A percentile compares a stretch with the other conserved stretches of the same genome.
These are phyloP conservation scores for Cladophialophora bantiana DNA, from an alignment of 2,329 filamentous ascomycete species.

Conservation along the genomic window DNA sequence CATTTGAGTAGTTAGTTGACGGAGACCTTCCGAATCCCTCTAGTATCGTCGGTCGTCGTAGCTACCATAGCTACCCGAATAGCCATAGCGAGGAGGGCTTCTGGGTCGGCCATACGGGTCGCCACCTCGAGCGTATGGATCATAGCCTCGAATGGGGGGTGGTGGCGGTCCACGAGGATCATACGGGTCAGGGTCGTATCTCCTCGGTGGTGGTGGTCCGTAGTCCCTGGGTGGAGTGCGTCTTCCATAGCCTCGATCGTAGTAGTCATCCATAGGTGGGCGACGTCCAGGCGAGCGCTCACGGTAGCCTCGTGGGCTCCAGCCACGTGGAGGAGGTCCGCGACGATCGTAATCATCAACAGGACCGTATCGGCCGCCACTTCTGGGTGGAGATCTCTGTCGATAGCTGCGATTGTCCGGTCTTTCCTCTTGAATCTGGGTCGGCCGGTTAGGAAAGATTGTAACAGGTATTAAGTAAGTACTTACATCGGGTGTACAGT, in stretches of 20 bases:
- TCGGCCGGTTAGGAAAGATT: slow-evolving; percentile 37
- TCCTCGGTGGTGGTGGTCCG: slow-evolving; percentile 67
- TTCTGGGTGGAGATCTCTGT: slow-evolving; percentile 76
- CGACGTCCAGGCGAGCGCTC: slow-evolving; percentile 70
- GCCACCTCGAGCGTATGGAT: slow-evolving; percentile 62
- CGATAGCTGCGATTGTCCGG: slow-evolving; percentile 68
- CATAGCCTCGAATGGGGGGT: slow-evolving; percentile 63
- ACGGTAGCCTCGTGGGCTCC: slow-evolving; percentile 87
- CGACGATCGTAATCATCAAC: slow-evolving; percentile 82
- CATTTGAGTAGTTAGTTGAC: background rate
- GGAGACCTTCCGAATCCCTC: background rate
- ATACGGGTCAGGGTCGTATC: slow-evolving; percentile 79
- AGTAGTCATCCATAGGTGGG: slow-evolving; percentile 86
- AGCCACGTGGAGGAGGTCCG: slow-evolving; percentile 77
- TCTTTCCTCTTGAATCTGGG: slow-evolving; percentile 79
- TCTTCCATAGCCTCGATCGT: slow-evolving; percentile 77
- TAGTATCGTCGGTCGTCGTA: slow-evolving; percentile 41
- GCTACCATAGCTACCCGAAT: slow-evolving; percentile 35
- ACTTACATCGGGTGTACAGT: slow-evolving; percentile 85
- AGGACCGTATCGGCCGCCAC: slow-evolving; percentile 65
- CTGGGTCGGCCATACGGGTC: slow-evolving; percentile 46
- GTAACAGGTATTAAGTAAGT: slow-evolving; percentile 16
- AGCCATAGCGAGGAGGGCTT: slow-evolving; percentile 39
- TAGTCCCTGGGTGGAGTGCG: slow-evolving; percentile 80
- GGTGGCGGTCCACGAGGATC: slow-evolving; percentile 59